These are phyloP conservation scores for Chalciporus pseudorubinellus DNA, from an alignment of 768 basidiomycete species.

Conservation along the genomic window DNA sequence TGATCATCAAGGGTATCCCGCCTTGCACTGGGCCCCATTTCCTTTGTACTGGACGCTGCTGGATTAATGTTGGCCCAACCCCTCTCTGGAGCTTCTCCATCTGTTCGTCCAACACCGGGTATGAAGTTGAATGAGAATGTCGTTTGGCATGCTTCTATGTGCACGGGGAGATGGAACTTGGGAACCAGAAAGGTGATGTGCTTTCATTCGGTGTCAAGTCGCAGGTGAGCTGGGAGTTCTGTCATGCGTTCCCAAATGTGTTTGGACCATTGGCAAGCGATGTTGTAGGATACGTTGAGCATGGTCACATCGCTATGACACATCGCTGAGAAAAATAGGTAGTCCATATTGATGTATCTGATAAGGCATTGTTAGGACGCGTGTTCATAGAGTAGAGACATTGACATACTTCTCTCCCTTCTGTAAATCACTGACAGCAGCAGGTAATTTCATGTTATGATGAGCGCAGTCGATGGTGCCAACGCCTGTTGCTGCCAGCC, in stretches of 20 bases:
- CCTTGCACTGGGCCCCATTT: constrained; percentile 34
- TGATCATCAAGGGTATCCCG: constrained; percentile 37
- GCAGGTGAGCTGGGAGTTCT: neutral
- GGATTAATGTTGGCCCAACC: constrained; percentile 36
- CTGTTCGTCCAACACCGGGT: neutral
- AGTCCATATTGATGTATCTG: constrained; percentile 3
- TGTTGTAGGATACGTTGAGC: constrained; percentile 8
- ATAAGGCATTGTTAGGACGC: too few relatives aligned
- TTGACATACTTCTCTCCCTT: neutral
- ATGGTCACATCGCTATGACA: neutral
- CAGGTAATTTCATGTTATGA: constrained; percentile 3
- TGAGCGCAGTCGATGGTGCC: neutral
- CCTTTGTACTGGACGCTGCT: constrained; percentile 29
- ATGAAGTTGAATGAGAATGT: constrained; percentile 31
- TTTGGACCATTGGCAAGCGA: constrained; percentile 13
- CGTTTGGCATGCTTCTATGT: constrained; percentile 27
- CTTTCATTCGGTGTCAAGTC: neutral
- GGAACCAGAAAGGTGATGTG: constrained; percentile 28
- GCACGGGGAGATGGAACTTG: constrained; percentile 36
- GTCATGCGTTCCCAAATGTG: constrained; percentile 6
- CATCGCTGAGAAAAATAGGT: neutral
- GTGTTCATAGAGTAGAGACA: too few relatives aligned
- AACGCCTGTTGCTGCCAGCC: neutral
- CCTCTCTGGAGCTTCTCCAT: constrained; percentile 36
- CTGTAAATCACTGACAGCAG: neutral